Conservation (phyloP, 2,329 filamentous ascomycete species). For the Aureobasidium sp. region DNA sequence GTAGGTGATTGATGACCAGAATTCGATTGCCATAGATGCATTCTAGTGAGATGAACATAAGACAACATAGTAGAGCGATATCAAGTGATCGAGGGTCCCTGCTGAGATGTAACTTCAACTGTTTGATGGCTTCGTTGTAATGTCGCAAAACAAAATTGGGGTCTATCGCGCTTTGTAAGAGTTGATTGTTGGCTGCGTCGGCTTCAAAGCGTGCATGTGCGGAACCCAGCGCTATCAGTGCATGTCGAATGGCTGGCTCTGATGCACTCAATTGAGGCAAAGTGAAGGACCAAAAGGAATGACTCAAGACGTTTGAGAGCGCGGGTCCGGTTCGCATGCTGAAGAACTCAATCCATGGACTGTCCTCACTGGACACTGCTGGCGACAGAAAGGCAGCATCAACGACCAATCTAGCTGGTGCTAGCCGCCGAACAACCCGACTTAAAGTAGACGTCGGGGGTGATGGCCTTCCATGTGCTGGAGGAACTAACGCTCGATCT, state of each 20-base stretch:
- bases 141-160: constrained; percentile 18
- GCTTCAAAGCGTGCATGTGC: constrained; percentile 21
- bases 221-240: constrained; percentile 25
- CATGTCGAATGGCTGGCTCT: constrained; percentile 25
- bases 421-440: not conserved
- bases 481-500: not conserved
- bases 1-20: constrained; percentile 25
- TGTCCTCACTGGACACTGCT: not conserved
- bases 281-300: constrained; percentile 23
- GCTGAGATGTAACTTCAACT: constrained; percentile 22
- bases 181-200: not conserved
- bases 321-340: constrained; percentile 17
- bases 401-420: not conserved
- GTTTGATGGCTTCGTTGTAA: constrained; percentile 25
- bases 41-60: constrained; percentile 27
- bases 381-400: not conserved
- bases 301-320: constrained; percentile 19
- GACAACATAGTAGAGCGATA: constrained; percentile 23
- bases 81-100: constrained; percentile 19
- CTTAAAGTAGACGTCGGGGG: not conserved
- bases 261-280: constrained; percentile 24
- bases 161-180: not conserved
- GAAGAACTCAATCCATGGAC: constrained; percentile 20
- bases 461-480: not conserved
- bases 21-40: constrained; percentile 24